A percentile compares a stretch with the other conserved stretches of the same genome.
Conservation (phyloP, 192 early-diverging fungal species). For the Gorgonomyces haynaldii region DNA sequence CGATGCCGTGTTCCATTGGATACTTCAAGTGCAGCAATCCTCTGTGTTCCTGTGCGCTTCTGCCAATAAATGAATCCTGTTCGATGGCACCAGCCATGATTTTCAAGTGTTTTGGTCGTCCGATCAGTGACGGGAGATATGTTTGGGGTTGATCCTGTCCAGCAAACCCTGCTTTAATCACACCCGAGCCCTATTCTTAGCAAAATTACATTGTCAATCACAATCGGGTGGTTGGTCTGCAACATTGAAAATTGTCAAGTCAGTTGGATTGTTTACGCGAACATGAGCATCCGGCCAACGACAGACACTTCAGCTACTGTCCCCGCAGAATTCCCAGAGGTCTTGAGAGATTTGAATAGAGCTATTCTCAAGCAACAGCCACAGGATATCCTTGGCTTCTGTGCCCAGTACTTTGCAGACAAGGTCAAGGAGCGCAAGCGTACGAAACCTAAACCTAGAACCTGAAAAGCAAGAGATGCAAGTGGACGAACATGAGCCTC, state of each 20-base stretch:
- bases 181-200: slow-evolving; percentile 75
- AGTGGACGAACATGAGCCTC: slow-evolving; percentile 6
- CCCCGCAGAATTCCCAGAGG: slow-evolving; percentile 42
- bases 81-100: slow-evolving; percentile 98
- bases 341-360: slow-evolving; percentile 76
- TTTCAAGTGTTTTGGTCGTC: slow-evolving; percentile 89
- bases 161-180: slow-evolving; percentile 98
- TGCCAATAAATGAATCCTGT: slow-evolving; percentile 90
- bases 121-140: slow-evolving; percentile 88
- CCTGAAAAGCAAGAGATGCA: neutral
- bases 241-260: slow-evolving; percentile 16
- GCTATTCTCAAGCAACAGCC: slow-evolving; percentile 67
- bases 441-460: neutral
- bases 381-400: slow-evolving; percentile 83
- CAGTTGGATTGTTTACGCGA: neutral
- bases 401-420: slow-evolving; percentile 76
- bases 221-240: slow-evolving; percentile 93
- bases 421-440: slow-evolving; percentile 68
- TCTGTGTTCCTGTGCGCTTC: slow-evolving; percentile 88
- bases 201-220: slow-evolving; percentile 92
- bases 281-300: too few species aligned
- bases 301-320: slow-evolving; percentile 14
- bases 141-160: slow-evolving; percentile 95
- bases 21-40: slow-evolving; percentile 91
- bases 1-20: slow-evolving; percentile 94